A percentile compares a stretch with the other conserved stretches of the same genome.
Evolutionary conservation across 2,329 filamentous ascomycete species (phyloP).

Genomic region (Triangularia setosa): DNA sequence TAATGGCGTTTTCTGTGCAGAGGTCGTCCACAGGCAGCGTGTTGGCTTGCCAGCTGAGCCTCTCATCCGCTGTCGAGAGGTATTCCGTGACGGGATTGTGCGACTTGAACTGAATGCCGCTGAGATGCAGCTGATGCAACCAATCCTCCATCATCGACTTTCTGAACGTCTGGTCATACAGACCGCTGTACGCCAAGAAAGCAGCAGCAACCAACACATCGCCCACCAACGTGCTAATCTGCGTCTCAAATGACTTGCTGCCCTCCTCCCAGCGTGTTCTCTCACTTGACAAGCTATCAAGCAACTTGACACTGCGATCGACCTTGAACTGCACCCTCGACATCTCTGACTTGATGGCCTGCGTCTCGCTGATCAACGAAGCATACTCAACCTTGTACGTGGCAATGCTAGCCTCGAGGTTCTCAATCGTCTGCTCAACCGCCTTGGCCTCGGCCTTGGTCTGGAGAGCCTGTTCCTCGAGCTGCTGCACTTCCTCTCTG

Average conservation of each 20-base stretch:
- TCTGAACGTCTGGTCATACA: constrained; percentile 97
- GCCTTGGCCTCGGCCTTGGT: constrained; percentile 92
- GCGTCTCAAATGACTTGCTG: constrained; percentile 96
- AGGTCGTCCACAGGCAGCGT: constrained; percentile 91
- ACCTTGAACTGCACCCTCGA: constrained; percentile 95
- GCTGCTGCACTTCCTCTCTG: constrained; percentile 78
- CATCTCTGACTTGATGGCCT: constrained; percentile 98
- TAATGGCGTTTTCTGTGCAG: constrained; percentile 97
- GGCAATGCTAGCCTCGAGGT: constrained; percentile 84
- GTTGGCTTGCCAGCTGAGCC: constrained; percentile 92
- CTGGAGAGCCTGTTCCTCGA: constrained; percentile 84
- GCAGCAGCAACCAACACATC: constrained; percentile 95
- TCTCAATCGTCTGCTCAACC: constrained; percentile 80
- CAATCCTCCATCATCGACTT: constrained; percentile 98
- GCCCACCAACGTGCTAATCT: constrained; percentile 93
- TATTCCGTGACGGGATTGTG: constrained; percentile 96
- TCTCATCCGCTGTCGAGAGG: constrained; percentile 91
- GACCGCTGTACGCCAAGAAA: constrained; percentile 92
- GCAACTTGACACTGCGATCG: constrained; percentile 86
- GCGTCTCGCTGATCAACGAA: constrained; percentile 90
- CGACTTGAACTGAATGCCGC: constrained; percentile 89
- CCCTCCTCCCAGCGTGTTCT: constrained; percentile 91
- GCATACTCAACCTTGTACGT: constrained; percentile 97
- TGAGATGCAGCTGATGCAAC: constrained; percentile 86
- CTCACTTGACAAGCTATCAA: constrained; percentile 94